Conservation (phyloP, 2,329 filamentous ascomycete species). For the Aspergillus tubingensis region DNA sequence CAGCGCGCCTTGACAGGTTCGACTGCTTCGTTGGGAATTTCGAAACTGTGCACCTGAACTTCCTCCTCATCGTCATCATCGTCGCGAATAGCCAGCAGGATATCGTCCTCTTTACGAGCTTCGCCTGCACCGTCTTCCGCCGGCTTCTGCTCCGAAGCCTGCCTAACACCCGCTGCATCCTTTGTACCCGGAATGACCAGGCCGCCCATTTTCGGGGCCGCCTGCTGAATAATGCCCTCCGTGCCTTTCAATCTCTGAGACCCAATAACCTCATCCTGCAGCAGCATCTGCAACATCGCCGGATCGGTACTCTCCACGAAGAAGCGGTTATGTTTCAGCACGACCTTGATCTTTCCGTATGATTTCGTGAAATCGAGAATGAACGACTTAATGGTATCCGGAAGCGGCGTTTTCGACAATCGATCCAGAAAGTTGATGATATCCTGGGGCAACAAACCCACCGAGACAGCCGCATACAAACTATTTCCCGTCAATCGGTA, state of each 20-base stretch:
- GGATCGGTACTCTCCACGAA: slow-evolving; percentile 92
- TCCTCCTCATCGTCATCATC: slow-evolving; percentile 83
- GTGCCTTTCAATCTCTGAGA: slow-evolving; percentile 72
- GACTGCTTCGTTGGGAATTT: slow-evolving; percentile 79
- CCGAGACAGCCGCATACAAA: slow-evolving; percentile 91
- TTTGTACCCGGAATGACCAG: slow-evolving; percentile 94
- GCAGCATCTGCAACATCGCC: slow-evolving; percentile 78
- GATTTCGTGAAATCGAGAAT: slow-evolving; percentile 82
- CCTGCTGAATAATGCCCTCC: slow-evolving; percentile 74
- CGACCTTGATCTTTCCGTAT: slow-evolving; percentile 93
- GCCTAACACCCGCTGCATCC: slow-evolving; percentile 83
- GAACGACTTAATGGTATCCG: slow-evolving; percentile 76
- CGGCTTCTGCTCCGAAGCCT: slow-evolving; percentile 56
- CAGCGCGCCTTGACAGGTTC: slow-evolving; percentile 89
- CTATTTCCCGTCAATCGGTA: slow-evolving; percentile 90
- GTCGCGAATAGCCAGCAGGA: slow-evolving; percentile 68
- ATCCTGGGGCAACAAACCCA: slow-evolving; percentile 84
- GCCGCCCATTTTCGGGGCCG: slow-evolving; percentile 81
- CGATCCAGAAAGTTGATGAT: slow-evolving; percentile 87
- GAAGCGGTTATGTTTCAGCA: slow-evolving; percentile 91
- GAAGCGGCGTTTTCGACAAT: slow-evolving; percentile 84
- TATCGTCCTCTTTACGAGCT: slow-evolving; percentile 59
- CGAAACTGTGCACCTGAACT: slow-evolving; percentile 88
- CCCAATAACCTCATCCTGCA: slow-evolving; percentile 81
- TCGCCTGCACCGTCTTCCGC: slow-evolving; percentile 42